These are phyloP conservation scores for Candida tetrigidarum DNA, from an alignment of 1,139 yeast species.

Conservation along the genomic window DNA sequence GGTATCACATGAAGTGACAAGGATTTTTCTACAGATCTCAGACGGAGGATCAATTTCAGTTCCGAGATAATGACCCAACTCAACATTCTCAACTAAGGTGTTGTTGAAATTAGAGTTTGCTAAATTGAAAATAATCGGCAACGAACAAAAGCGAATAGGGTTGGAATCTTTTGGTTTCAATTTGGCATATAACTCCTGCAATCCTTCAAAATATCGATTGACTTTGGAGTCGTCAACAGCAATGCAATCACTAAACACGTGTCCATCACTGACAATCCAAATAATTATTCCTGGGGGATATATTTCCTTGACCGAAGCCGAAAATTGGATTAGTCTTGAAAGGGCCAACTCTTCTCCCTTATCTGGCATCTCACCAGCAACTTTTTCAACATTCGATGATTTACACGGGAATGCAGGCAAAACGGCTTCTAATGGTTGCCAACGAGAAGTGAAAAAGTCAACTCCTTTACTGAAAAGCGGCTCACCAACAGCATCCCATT, in stretches of 20 bases:
- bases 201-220: slow-evolving; percentile 47
- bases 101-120: slow-evolving; percentile 21
- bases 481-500: slow-evolving; percentile 53
- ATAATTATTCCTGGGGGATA: slow-evolving; percentile 60
- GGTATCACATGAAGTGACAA: slow-evolving; percentile 44
- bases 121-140: slow-evolving; percentile 40
- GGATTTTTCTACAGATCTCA: slow-evolving; percentile 41
- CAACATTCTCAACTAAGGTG: slow-evolving; percentile 24
- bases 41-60: slow-evolving; percentile 38
- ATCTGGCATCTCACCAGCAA: slow-evolving; percentile 55
- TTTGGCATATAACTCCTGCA: slow-evolving; percentile 42
- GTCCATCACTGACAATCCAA: slow-evolving; percentile 67
- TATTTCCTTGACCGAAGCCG: slow-evolving; percentile 34
- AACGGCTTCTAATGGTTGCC: slow-evolving; percentile 54
- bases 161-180: slow-evolving; percentile 28
- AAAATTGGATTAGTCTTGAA: slow-evolving; percentile 34
- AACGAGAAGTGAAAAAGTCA: slow-evolving; percentile 52
- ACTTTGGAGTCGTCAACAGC: slow-evolving; percentile 57
- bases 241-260: slow-evolving; percentile 66
- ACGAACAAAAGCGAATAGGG: slow-evolving; percentile 35
- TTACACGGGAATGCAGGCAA: slow-evolving; percentile 70
- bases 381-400: slow-evolving; percentile 59
- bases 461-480: slow-evolving; percentile 43
- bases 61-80: slow-evolving; percentile 36
- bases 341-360: slow-evolving; percentile 46